phyloP scores from a whole-genome alignment of 306 rosid species.

The Trifolium repens region DNA sequence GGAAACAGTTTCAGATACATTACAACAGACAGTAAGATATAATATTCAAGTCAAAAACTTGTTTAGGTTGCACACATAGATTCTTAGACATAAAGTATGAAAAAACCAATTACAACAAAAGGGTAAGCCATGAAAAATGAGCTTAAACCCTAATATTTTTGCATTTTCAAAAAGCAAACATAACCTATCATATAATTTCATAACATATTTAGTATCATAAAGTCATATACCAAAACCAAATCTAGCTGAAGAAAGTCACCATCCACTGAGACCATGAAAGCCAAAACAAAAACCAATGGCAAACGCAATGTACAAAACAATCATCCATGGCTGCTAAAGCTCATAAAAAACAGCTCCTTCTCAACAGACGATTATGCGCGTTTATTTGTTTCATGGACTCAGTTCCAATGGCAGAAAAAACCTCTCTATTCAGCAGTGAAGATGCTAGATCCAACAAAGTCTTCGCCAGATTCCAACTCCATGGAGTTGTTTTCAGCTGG shows the following conservation, averaged over 20 bases:
- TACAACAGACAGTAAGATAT: conserved; percentile 20
- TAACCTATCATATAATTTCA: conserved; percentile 38
- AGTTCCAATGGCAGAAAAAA: conserved; percentile 32
- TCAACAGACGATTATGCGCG: conserved; percentile 69
- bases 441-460: conserved; percentile 51
- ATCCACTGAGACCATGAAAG: conserved; percentile 54
- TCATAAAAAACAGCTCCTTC: conserved; percentile 80
- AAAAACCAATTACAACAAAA: conserved; percentile 36
- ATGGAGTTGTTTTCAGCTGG: conserved; percentile 45
- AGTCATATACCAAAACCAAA: conserved; percentile 49
- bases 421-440: conserved; percentile 50
- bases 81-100: neutral
- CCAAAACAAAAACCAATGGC: conserved; percentile 55
- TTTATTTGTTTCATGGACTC: conserved; percentile 44
- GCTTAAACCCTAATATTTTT: conserved; percentile 52
- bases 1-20: conserved; percentile 10
- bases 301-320: conserved; percentile 82
- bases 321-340: conserved; percentile 92
- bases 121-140: conserved; percentile 68
- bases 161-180: conserved; percentile 21
- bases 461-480: conserved; percentile 42
- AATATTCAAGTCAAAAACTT: conserved; percentile 50
- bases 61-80: conserved; percentile 45
- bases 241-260: conserved; percentile 45
- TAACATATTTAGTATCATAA: conserved; percentile 34